Evolutionary conservation across 805 yeast genomes (phyloP).

Genomic region (Barnettozyma vustinii): DNA sequence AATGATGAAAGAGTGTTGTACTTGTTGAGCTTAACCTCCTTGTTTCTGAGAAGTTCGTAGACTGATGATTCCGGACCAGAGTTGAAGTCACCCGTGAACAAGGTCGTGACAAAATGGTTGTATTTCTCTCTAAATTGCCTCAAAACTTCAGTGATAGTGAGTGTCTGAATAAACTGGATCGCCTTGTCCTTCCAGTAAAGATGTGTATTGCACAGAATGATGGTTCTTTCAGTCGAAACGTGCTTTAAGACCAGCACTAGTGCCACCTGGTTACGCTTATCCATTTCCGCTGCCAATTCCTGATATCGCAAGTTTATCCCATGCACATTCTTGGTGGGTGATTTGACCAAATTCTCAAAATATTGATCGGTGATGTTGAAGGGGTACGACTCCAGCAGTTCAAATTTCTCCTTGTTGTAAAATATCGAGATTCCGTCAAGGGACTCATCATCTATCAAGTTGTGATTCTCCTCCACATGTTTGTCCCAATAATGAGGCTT

Average conservation of each 20-base stretch:
- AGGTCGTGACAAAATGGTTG: conserved; percentile 28
- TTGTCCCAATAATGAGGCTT: conserved; percentile 50
- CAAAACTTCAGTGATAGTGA: conserved; percentile 35
- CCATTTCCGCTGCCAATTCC: conserved; percentile 17
- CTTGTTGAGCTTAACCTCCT: conserved; percentile 16
- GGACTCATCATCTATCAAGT: conserved; percentile 25
- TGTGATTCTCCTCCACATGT: conserved; percentile 13
- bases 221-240: conserved; percentile 30
- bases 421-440: conserved; percentile 61
- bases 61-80: conserved; percentile 46
- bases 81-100: conserved; percentile 55
- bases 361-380: conserved; percentile 26
- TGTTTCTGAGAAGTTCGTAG: conserved; percentile 35
- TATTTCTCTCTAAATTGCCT: conserved; percentile 26
- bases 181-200: conserved; percentile 55
- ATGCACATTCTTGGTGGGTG: conserved; percentile 5
- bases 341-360: conserved; percentile 7
- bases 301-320: conserved; percentile 2
- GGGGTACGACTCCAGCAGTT: conserved; percentile 30
- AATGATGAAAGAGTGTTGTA: conserved; percentile 17
- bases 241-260: conserved; percentile 45
- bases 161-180: conserved; percentile 49
- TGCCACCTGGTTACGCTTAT: conserved; percentile 52
- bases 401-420: conserved; percentile 43
- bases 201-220: conserved; percentile 55